Base-by-base conservation (phyloP, 2,329 filamentous ascomycete genomes). In the Hypoxylon sp. region DNA sequence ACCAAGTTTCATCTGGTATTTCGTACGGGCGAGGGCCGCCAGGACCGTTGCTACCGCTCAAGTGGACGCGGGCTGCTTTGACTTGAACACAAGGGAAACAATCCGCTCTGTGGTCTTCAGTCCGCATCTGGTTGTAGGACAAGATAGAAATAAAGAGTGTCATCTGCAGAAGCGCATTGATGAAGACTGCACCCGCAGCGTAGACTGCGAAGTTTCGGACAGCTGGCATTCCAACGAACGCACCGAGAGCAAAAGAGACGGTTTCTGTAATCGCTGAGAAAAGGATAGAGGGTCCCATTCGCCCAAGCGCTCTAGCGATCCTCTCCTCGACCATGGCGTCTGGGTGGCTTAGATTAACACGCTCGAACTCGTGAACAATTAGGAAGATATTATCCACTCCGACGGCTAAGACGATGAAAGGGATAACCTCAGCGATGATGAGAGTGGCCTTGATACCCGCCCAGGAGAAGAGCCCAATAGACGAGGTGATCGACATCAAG, bases 321-420 rank as follows among this genome's bases (percentile, higher is more conserved):
- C 96, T 89, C 76, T 94, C 90, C 73, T 97, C 92, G 2, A 99
- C 91, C 79, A 92, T 87, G 70, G 94, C 92, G 76, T 98, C 94
- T 0, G 94, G 94, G 75, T 97, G 92, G 79, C 92, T 97, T 73
- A 94, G 83, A 76, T 99, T 99, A 78, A 98, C 92, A 31, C 96
- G 88, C 78, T 99, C 96, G 66, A 99, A 97, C 80, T 99, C 96
- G 80, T 99, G 96, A 0, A 99, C 96, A 65, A 99, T 97, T 62
- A 99, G 84, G 82, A 99, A 99, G 75, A 99, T 98, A 77, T 99
- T 99, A 85, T 99, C 96, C 2, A 99, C 97, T 50, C 96, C 96
- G 29, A 99, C 94, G 11, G 96, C 96, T 19, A 99, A 84, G 9
- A 99, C 95, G 71, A 99, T 91, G 80, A 99, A 99, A 0, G 96